phyloP scores from a whole-genome alignment of 805 yeast species.

The Lachancea sp. region DNA sequence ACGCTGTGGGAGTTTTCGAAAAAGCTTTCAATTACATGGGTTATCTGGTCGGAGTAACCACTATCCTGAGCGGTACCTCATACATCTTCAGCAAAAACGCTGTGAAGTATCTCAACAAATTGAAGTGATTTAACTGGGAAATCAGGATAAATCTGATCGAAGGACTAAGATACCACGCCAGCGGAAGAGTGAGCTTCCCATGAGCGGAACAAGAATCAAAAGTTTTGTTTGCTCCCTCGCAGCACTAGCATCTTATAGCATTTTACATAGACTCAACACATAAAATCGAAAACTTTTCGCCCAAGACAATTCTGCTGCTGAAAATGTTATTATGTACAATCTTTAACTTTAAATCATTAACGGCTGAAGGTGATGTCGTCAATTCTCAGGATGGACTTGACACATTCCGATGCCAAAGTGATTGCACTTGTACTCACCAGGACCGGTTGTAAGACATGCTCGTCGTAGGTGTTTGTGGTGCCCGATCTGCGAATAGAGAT shows the following conservation, averaged over 20 bases:
- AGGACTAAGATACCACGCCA: no score
- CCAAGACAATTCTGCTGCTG: background rate
- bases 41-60: constrained; percentile 59
- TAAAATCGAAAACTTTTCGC: background rate
- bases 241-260: background rate
- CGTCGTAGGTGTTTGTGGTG: constrained; percentile 83
- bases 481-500: constrained; percentile 92
- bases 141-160: no score
- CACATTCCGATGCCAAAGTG: constrained; percentile 92
- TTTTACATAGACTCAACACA: background rate
- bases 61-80: constrained; percentile 70
- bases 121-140: constrained; percentile 1
- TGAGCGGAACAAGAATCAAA: no score
- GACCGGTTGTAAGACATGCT: constrained; percentile 94
- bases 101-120: constrained; percentile 43
- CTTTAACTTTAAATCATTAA: constrained; percentile 28
- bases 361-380: constrained; percentile 95
- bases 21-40: constrained; percentile 34
- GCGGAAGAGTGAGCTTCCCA: no score
- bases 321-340: constrained; percentile 4
- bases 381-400: constrained; percentile 89
- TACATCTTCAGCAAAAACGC: constrained; percentile 69
- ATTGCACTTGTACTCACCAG: constrained; percentile 92
- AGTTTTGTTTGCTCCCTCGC: no score
- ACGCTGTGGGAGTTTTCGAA: background rate